phyloP scores from a whole-genome alignment of 192 early-diverging fungal genomes.

The Spizellomyces sp. region DNA sequence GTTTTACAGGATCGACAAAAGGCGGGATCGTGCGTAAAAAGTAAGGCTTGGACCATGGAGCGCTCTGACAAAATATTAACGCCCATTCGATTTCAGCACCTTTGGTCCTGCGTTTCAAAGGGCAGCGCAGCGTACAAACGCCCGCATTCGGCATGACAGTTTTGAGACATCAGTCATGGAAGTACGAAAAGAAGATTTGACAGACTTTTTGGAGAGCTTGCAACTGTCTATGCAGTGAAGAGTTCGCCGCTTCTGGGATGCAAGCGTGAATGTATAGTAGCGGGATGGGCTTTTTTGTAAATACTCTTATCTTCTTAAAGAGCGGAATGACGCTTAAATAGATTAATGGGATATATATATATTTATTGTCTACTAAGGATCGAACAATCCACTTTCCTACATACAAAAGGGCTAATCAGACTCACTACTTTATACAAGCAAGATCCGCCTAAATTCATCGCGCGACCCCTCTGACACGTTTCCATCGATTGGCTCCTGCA shows the following conservation, averaged over 20 bases:
- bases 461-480: too few species aligned
- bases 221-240: conserved; percentile 28
- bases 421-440: too few species aligned
- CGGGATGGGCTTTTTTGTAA: too few species aligned
- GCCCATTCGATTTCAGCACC: conserved; percentile 47
- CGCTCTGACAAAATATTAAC: not conserved
- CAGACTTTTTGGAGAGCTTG: conserved; percentile 45
- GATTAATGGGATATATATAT: too few species aligned
- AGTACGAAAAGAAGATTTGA: conserved; percentile 71
- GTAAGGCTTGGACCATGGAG: conserved; percentile 16
- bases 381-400: too few species aligned
- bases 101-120: conserved; percentile 85
- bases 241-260: not conserved
- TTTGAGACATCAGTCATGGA: conserved; percentile 86
- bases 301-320: too few species aligned
- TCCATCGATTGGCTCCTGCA: too few species aligned
- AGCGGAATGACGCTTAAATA: too few species aligned
- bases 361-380: too few species aligned
- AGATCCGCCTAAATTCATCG: too few species aligned
- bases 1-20: conserved; percentile 58
- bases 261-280: not conserved
- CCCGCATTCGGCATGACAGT: conserved; percentile 67
- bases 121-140: conserved; percentile 67
- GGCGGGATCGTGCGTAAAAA: conserved; percentile 42
- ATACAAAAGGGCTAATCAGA: too few species aligned